phyloP scores from a whole-genome alignment of 2,329 filamentous ascomycete genomes.

The Sporothrix protearum region DNA sequence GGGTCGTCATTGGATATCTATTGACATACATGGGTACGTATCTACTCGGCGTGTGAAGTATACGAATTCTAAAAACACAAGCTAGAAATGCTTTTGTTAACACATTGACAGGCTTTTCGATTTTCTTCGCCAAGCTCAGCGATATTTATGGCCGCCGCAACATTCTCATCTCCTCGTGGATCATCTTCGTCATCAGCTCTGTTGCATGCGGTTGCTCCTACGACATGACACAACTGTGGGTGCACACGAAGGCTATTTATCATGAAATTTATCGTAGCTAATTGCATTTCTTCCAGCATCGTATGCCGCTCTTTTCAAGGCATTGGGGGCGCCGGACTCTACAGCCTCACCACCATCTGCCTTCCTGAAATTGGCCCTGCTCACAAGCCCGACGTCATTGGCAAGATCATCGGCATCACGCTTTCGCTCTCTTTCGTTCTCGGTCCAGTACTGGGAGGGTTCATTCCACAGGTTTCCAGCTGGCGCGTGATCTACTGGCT shows the following conservation, averaged over 20 bases:
- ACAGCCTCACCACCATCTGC: constrained; percentile 56
- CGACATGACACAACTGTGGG: constrained; percentile 34
- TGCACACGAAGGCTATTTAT: too few relatives aligned
- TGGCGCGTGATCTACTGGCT: constrained; percentile 62
- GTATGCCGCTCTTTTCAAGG: constrained; percentile 58
- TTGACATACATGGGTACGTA: constrained; percentile 31
- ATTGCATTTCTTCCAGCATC: constrained; percentile 49
- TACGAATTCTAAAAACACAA: neutral
- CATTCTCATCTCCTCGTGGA: constrained; percentile 37
- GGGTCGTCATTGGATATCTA: constrained; percentile 30
- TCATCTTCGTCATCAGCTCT: constrained; percentile 42
- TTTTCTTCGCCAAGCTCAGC: constrained; percentile 33
- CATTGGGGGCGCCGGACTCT: constrained; percentile 59
- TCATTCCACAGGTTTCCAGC: constrained; percentile 49
- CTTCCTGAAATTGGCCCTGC: constrained; percentile 55
- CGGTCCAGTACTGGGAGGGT: constrained; percentile 56
- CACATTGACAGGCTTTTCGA: constrained; percentile 28
- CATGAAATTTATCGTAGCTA: too few relatives aligned
- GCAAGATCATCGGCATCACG: constrained; percentile 53
- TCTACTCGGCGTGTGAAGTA: neutral
- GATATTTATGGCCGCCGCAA: constrained; percentile 44
- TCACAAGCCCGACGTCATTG: constrained; percentile 51
- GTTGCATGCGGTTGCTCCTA: constrained; percentile 40
- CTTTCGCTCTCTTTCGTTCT: constrained; percentile 57
- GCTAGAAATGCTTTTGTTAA: neutral